phyloP scores from a whole-genome alignment of 208 protist species.

The Zelonia costaricensis region DNA sequence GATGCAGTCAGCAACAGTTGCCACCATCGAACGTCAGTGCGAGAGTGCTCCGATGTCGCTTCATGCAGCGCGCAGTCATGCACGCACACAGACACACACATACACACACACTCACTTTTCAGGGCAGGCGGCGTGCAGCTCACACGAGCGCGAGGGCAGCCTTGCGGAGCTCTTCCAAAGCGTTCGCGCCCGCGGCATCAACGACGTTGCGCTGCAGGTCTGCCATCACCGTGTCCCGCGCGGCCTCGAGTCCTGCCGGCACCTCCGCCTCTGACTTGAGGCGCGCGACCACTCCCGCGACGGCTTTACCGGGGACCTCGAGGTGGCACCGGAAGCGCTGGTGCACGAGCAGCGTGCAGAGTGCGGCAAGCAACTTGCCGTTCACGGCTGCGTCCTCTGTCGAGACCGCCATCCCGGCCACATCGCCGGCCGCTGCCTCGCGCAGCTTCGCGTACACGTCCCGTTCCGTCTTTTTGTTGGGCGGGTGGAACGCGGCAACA shows the following conservation, averaged over 20 bases:
- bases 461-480: constrained; percentile 73
- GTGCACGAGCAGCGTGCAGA: constrained; percentile 59
- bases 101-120: neutral
- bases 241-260: constrained; percentile 28
- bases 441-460: constrained; percentile 45
- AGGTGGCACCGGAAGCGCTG: constrained; percentile 53
- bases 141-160: constrained; percentile 19
- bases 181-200: constrained; percentile 17
- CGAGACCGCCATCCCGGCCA: constrained; percentile 28
- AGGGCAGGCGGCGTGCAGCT: neutral
- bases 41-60: no score
- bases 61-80: no score
- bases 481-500: constrained; percentile 61
- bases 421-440: constrained; percentile 22
- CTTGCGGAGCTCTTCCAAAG: constrained; percentile 45
- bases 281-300: constrained; percentile 50
- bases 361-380: constrained; percentile 43
- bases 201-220: constrained; percentile 37
- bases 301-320: constrained; percentile 59
- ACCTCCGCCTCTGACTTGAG: constrained; percentile 33
- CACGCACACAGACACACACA: neutral
- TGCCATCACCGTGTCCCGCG: constrained; percentile 37
- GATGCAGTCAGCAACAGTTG: no score
- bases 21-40: no score
- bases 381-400: constrained; percentile 33